Conservation (phyloP, 2,329 filamentous ascomycete species). For the Colletotrichum sp. region DNA sequence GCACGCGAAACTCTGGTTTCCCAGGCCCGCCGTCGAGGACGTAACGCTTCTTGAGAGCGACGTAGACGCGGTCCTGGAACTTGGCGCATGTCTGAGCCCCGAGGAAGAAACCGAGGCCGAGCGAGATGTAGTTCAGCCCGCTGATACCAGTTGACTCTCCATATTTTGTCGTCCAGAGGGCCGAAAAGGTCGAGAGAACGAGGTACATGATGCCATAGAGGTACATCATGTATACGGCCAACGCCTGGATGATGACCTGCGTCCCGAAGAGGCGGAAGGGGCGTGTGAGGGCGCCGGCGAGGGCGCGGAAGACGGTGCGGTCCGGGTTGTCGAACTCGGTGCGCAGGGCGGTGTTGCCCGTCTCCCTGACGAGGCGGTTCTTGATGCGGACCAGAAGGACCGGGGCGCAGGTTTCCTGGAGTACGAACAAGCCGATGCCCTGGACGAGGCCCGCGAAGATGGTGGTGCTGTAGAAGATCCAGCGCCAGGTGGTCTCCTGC, state of each 20-base stretch:
- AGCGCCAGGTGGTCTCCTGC: constrained; percentile 70
- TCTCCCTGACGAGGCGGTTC: constrained; percentile 59
- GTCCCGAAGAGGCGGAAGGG: constrained; percentile 51
- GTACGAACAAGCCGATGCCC: constrained; percentile 58
- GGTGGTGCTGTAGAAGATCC: constrained; percentile 74
- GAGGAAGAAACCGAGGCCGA: constrained; percentile 54
- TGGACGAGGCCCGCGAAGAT: constrained; percentile 68
- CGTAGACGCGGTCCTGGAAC: constrained; percentile 51
- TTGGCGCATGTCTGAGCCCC: constrained; percentile 49
- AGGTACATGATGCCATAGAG: constrained; percentile 49
- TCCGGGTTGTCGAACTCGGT: constrained; percentile 58
- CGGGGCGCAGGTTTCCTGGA: constrained; percentile 71
- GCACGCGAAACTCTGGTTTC: constrained; percentile 47
- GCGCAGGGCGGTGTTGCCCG: constrained; percentile 52
- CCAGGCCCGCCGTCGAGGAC: constrained; percentile 36
- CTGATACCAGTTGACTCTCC: constrained; percentile 45
- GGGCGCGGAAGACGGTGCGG: constrained; percentile 21
- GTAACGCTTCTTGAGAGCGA: constrained; percentile 45
- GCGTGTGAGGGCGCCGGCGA: constrained; percentile 37
- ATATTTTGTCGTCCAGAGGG: constrained; percentile 49
- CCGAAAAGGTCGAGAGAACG: constrained; percentile 54
- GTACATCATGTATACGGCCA: constrained; percentile 49
- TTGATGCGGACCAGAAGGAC: constrained; percentile 65
- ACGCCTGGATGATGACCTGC: constrained; percentile 52
- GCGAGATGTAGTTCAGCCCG: constrained; percentile 55